phyloP scores from a whole-genome alignment of 192 early-diverging fungal species.

The Backusella tuberculispora region DNA sequence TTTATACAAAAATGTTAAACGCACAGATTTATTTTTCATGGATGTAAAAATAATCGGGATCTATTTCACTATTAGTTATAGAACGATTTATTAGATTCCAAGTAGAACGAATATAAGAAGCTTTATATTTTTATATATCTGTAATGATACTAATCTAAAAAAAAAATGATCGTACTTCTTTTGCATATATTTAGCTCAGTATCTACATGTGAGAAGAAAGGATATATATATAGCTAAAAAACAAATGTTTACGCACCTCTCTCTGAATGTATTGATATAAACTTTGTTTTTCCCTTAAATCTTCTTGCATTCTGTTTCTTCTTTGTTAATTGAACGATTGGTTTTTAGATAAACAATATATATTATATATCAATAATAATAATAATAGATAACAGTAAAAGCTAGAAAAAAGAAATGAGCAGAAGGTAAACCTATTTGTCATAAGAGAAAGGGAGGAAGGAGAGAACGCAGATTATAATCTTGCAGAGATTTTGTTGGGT shows the following conservation, averaged over 20 bases:
- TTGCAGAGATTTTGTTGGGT: not conserved
- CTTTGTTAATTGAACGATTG: not conserved
- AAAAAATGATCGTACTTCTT: not conserved
- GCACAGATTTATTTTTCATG: not conserved
- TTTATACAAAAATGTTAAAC: slow-evolving; percentile 11
- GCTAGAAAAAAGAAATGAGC: not conserved
- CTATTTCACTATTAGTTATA: not conserved
- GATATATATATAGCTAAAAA: not conserved
- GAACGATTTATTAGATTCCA: not conserved
- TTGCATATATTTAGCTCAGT: not conserved
- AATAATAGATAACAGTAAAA: not conserved
- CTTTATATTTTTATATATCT: not conserved
- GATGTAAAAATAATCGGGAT: not conserved
- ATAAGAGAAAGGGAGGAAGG: not conserved
- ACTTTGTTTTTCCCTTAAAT: not conserved
- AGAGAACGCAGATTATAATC: not conserved
- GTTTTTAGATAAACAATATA: not conserved
- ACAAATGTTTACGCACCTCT: not conserved
- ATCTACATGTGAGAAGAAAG: not conserved
- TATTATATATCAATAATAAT: not conserved
- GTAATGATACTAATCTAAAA: not conserved
- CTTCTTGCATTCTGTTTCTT: not conserved
- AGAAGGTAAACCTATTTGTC: not conserved
- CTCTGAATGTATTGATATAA: not conserved
- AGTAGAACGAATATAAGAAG: not conserved